phyloP scores from a whole-genome alignment of 805 yeast genomes.

The Candida tammaniensis region DNA sequence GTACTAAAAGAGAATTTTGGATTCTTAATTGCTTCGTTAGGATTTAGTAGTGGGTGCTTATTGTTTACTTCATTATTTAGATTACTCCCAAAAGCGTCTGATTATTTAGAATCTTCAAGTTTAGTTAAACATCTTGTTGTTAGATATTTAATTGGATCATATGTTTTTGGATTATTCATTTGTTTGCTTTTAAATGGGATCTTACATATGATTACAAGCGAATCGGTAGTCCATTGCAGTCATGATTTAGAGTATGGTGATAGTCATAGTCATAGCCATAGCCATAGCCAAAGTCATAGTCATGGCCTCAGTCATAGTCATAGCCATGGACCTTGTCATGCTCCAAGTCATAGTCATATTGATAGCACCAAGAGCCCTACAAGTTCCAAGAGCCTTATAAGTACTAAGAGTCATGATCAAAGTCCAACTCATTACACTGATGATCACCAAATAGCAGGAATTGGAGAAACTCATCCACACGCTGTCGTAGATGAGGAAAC shows the following conservation, averaged over 20 bases:
- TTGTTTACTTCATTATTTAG: constrained; percentile 73
- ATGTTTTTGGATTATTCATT: constrained; percentile 56
- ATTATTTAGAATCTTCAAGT: constrained; percentile 39
- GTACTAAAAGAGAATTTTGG: constrained; percentile 55
- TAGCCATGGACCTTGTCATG: constrained; percentile 14
- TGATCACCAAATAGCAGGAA: not conserved
- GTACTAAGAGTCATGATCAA: not conserved
- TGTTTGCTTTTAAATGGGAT: constrained; percentile 61
- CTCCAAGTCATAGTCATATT: constrained; percentile 14
- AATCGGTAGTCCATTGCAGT: constrained; percentile 82
- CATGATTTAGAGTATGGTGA: constrained; percentile 43
- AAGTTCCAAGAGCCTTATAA: too few relatives aligned
- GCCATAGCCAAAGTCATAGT: constrained; percentile 15
- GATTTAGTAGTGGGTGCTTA: constrained; percentile 81
- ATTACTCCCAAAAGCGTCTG: constrained; percentile 66
- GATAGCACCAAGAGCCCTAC: constrained; percentile 5
- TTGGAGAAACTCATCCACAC: too few relatives aligned
- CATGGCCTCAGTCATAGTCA: constrained; percentile 16
- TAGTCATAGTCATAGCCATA: constrained; percentile 5
- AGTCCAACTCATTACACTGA: not conserved
- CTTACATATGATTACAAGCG: constrained; percentile 74
- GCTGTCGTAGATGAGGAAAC: constrained; percentile 19
- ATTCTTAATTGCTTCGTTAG: constrained; percentile 71
- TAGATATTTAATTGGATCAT: constrained; percentile 43
- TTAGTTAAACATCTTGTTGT: constrained; percentile 12